These are phyloP conservation scores for Amphibolis antarctica DNA, from an alignment of 106 monocot genomes.

Conservation along the genomic window DNA sequence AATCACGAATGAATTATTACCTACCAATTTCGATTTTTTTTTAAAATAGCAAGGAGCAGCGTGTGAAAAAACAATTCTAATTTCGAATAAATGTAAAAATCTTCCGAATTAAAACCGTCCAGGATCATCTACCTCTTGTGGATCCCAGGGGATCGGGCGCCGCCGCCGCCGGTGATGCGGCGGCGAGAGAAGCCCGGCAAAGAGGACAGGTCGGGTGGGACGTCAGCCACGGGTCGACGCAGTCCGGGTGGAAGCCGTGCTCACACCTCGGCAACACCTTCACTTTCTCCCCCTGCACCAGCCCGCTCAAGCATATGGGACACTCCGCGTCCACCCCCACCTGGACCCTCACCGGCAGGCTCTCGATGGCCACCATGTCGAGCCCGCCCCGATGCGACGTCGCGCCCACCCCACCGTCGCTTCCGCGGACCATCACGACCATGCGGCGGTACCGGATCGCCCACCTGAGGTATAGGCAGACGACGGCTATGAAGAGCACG, in stretches of 20 bases:
- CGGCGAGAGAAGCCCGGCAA: constrained; percentile 29
- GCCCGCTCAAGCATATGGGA: constrained; percentile 40
- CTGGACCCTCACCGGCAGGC: constrained; percentile 3
- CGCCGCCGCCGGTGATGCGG: neutral
- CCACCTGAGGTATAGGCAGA: constrained; percentile 21
- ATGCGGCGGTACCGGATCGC: constrained; percentile 6
- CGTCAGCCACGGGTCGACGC: constrained; percentile 47
- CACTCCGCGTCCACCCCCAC: constrained; percentile 15
- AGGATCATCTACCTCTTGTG: too few relatives aligned
- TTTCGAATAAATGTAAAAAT: too few relatives aligned
- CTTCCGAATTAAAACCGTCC: too few relatives aligned
- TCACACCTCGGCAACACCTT: constrained; percentile 37
- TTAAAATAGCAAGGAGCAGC: too few relatives aligned
- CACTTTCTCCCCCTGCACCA: constrained; percentile 45
- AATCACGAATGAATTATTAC: too few relatives aligned
- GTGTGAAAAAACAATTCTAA: too few relatives aligned
- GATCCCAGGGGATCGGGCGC: too few relatives aligned
- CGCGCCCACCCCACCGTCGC: neutral
- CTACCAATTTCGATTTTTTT: too few relatives aligned
- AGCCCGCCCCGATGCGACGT: constrained; percentile 2
- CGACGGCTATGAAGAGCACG: constrained; percentile 15
- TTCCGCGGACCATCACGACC: neutral
- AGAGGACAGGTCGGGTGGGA: constrained; percentile 40
- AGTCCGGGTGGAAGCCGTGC: constrained; percentile 53
- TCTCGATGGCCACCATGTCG: constrained; percentile 8